Conservation (phyloP, 2,329 filamentous ascomycete genomes). For the Salinomyces thailandicus region DNA sequence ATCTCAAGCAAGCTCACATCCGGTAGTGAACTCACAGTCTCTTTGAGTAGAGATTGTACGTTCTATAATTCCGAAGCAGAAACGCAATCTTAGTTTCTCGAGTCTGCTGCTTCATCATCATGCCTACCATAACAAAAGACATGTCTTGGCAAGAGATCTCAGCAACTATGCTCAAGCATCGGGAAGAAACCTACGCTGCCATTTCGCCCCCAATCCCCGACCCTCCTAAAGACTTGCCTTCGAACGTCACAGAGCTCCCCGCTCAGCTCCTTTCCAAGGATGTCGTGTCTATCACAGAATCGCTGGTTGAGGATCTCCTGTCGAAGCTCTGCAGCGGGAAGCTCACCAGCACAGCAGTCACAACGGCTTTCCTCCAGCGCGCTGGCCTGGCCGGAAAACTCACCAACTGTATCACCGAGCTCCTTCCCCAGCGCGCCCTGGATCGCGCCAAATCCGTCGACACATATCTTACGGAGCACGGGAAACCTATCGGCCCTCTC, state of each 20-base stretch:
- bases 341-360: conserved; percentile 36
- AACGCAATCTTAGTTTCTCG: too few relatives aligned
- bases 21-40: too few relatives aligned
- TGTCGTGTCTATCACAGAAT: conserved; percentile 43
- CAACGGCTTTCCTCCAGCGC: conserved; percentile 44
- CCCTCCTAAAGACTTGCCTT: conserved; percentile 27
- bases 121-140: background rate
- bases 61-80: too few relatives aligned
- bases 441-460: conserved; percentile 33
- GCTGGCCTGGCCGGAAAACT: conserved; percentile 45
- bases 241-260: conserved; percentile 39
- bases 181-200: background rate
- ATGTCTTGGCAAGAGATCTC: conserved; percentile 3
- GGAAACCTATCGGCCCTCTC: conserved; percentile 33
- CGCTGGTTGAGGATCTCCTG: conserved; percentile 34
- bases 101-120: too few relatives aligned
- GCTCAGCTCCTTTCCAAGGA: conserved; percentile 34
- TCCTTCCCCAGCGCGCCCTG: conserved; percentile 30
- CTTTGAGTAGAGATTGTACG: too few relatives aligned
- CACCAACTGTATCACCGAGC: conserved; percentile 38
- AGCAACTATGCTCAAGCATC: conserved; percentile 1
- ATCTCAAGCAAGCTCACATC: too few relatives aligned
- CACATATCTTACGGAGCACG: conserved; percentile 27
- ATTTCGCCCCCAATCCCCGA: conserved; percentile 30
- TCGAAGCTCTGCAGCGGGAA: conserved; percentile 34